Evolutionary conservation across 2,329 filamentous ascomycete species (phyloP), one percentile per base, ranked within the genome.

Genomic region (Xylaria polymorpha): DNA sequence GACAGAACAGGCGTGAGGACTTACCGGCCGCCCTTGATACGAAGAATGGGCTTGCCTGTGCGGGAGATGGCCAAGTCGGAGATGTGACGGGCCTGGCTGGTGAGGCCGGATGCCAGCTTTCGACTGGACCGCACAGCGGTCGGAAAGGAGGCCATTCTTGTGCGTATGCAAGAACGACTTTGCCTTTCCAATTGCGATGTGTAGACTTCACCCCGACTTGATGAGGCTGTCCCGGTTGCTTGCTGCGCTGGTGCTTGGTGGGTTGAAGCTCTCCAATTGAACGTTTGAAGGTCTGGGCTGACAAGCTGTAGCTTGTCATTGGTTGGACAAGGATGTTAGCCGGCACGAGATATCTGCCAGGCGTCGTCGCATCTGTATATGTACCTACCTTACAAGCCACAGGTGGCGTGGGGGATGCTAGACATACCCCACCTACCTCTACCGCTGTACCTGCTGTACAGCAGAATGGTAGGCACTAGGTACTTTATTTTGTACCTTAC

Each of bases 41-140:
- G 92, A 79, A 98, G 85, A 77, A 98, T 94, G 71, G 96, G 95
- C 86, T 97, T 98, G 82, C 96, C 96, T 67, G 96, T 99, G 78
- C 96, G 89, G 71, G 95, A 97, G 79, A 99, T 97, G 78, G 92
- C 86, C 79, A 99, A 88, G 85, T 99, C 96, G 80, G 94, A 92
- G 74, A 91, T 78, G 72, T 81, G 81, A 80, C 86, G 85, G 78
- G 84, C 84, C 77, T 85, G 83, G 76, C 83, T 77, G 74, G 44
- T 22, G 18, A 84, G 77, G 76, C 82, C 83, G 78, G 81, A 82
- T 73, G 81, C 80, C 73, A 83, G 78, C 77, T 80, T 83, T 75
- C 82, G 82, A 75, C 84, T 83, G 73, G 85, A 83, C 82, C 87
- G 87, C 81, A 84, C 82, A 73, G 86, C 84, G 81, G 85, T 81